Base-by-base conservation (phyloP, 257 asterid species). In the Rhazya stricta region DNA sequence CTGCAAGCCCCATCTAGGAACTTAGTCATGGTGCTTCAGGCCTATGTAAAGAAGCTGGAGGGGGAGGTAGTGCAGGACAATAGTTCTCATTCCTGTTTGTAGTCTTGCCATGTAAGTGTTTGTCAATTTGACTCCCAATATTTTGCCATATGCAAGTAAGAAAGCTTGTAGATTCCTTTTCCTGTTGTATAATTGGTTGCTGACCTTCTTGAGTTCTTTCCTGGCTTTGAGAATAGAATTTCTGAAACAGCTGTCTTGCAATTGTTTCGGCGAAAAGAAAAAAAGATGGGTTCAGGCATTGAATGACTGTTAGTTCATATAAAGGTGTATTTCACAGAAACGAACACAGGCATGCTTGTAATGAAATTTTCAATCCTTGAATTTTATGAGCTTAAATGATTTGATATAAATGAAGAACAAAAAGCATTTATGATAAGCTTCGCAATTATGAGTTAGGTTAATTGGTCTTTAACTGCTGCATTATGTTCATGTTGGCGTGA, bases 1-100 rank as follows among this genome's bases (percentile, higher is more conserved):
- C 73, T 92, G 73, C 97, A 92, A 76, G 97, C 98, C 0, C 98
- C 98, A 4, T 96, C 97, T 23, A 86, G 96, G 88, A 90, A 90
- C 37, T 84, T 94, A 93, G 54, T 94, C 29, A 62, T 91, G 96
- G 81, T 84, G 71, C 88, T 91, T 42, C 73, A 90, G 74, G 98
- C 98, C 50, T 81, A 85, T 75, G 93, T 96, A 73, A 92, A 90
- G 85, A 94, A 94, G 82, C 80, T 94, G 78, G 97, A 93, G 69
- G 87, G 84, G 53, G 98, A 87, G 46, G 85, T 27, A 77, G 85
- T 42, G 81, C 79, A 36, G 83, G 69, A 1, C 87, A 85, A 77
- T 91, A 85, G 82, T 73, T 63, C 62, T 69, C 45, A 25, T 30
- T 48, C 25, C 39, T 61, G 67, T 51, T 69, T 36, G 18, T 73